Evolutionary conservation across 2,329 filamentous ascomycete genomes (phyloP), one percentile per base, ranked within the genome.

Genomic region (Fusarium continuum): DNA sequence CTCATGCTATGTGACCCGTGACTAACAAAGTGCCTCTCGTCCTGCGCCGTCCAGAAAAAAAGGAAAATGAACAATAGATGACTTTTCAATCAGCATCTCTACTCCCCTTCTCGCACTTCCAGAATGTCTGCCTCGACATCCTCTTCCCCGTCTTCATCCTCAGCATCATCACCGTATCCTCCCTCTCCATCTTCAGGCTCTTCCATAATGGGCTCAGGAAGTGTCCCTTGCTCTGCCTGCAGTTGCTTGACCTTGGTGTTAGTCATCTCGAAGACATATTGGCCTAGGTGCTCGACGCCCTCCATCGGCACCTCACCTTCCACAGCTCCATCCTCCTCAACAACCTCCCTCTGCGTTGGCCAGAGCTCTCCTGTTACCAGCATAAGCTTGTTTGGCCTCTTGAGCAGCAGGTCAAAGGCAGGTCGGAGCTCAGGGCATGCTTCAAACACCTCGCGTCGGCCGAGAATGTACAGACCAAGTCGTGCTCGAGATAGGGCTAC

Each of bases 251-350:
- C 65, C 71, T 77, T 82, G 2, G 83, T 85, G 40, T 90, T 86
- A 4, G 93, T 96, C 92, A 99, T 99, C 76, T 99, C 92, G 74
- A 87, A 97, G 19, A 99, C 94, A 75, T 97, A 99, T 77, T 97
- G 91, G 0, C 95, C 95, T 29, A 99, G 77, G 79, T 99, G 95
- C 79, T 99, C 94, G 2, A 98, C 89, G 28, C 91, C 87, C 70
- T 94, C 91, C 91, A 99, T 98, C 17, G 87, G 82, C 1, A 88
- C 89, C 69, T 86, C 83, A 11, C 83, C 83, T 3, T 82, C 78
- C 7, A 85, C 79, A 7, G 79, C 73, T 7, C 64, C 64, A 5
- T 70, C 70, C 40, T 82, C 81, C 6, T 79, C 79, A 2, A 75
- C 71, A 10, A 80, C 74, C 5, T 78, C 71, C 38, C 91, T 82